Base-by-base conservation (phyloP, 2,329 filamentous ascomycete genomes). In the Calonectria leucothoes region DNA sequence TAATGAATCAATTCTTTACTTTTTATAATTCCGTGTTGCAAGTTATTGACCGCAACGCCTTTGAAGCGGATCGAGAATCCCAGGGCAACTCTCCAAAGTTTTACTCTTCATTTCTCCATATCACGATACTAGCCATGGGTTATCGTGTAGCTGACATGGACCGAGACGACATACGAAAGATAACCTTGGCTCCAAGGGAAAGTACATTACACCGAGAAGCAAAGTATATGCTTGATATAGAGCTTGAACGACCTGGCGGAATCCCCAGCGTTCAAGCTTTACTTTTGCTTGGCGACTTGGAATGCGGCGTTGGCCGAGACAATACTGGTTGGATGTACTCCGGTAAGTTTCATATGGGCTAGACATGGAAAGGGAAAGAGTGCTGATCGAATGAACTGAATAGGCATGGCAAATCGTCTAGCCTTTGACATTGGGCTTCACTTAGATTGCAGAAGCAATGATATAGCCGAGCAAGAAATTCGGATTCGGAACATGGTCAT, bases 261-360 rank as follows among this genome's bases (percentile, higher is more conserved):
- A 87, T 90, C 35, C 86, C 89, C 6, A 88, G 86, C 27, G 87
- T 90, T 1, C 88, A 89, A 68, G 89, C 87, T 0, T 82, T 90
- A 17, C 79, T 90, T 20, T 78, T 90, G 4, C 82, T 91, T 4
- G 87, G 88, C 6, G 89, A 90, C 72, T 80, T 90, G 7, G 89
- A 91, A 76, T 89, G 87, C 71, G 88, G 87, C 65, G 86, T 89
- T 23, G 89, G 89, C 4, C 82, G 89, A 65, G 89, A 90, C 68
- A 88, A 89, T 67, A 83, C 87, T 1, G 89, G 88, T 3, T 90
- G 89, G 89, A 87, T 90, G 82, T 90, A 90, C 79, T 85, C 86
- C 6, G 88, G 88, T 83, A 80, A 84, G 83, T 17, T 61, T 11
- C 6, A 61, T 17, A 15, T 11, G 17, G 17, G 6, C 6, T 12